These are phyloP conservation scores for Camelina laxa DNA, from an alignment of 345 rosid genomes.

Conservation along the genomic window DNA sequence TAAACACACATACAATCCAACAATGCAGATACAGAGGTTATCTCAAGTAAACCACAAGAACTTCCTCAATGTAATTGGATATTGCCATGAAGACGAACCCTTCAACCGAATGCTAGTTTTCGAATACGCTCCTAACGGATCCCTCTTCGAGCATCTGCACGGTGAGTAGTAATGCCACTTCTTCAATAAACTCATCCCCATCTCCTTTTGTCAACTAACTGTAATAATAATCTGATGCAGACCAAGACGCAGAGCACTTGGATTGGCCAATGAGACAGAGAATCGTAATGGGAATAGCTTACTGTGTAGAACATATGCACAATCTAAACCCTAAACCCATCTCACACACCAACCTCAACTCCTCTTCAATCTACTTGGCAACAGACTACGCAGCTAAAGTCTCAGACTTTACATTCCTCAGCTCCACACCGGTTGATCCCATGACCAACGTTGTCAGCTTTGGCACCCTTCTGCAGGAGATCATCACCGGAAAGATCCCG, in stretches of 20 bases:
- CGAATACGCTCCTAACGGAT: constrained; percentile 93
- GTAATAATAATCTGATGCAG: constrained; percentile 46
- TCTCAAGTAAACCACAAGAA: constrained; percentile 91
- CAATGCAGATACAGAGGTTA: constrained; percentile 73
- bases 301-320: constrained; percentile 88
- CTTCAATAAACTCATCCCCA: constrained; percentile 3
- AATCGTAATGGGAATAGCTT: constrained; percentile 87
- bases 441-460: constrained; percentile 60
- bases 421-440: constrained; percentile 46
- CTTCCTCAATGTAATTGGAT: constrained; percentile 85
- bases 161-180: constrained; percentile 51
- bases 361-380: constrained; percentile 72
- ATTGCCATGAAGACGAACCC: constrained; percentile 85
- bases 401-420: constrained; percentile 74
- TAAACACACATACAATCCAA: constrained; percentile 22
- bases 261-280: constrained; percentile 82
- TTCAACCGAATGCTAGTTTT: constrained; percentile 95
- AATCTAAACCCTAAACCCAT: constrained; percentile 67
- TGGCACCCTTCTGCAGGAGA: constrained; percentile 72
- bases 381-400: constrained; percentile 93
- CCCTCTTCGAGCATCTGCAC: constrained; percentile 89
- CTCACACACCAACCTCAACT: constrained; percentile 60
- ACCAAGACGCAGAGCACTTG: constrained; percentile 81
- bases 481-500: constrained; percentile 77
- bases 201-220: not conserved